A percentile compares a stretch with the other conserved stretches of the same genome.
These are phyloP conservation scores for Acanthamoeba castellanii DNA, from an alignment of 208 protist genomes.

Conservation along the genomic window DNA sequence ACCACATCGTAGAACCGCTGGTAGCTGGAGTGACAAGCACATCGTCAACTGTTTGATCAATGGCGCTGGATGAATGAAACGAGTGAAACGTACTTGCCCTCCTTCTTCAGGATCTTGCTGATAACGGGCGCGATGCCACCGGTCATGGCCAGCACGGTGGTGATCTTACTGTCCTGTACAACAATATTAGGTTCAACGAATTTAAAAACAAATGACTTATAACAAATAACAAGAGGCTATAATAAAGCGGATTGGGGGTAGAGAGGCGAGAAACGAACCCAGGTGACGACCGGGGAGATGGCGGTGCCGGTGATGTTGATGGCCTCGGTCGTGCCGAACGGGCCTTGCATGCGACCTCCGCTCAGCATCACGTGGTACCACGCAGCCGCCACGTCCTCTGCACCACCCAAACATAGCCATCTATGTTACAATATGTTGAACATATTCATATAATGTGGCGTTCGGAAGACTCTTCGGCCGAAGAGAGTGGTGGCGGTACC, in stretches of 20 bases:
- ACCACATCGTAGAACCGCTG: conserved; percentile 74
- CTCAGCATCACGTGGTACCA: conserved; percentile 83
- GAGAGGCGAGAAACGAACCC: conserved; percentile 64
- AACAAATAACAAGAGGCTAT: too few relatives aligned
- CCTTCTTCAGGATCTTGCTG: neutral
- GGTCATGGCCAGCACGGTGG: conserved; percentile 73
- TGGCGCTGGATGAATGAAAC: neutral
- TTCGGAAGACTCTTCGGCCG: too few relatives aligned
- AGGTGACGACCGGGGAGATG: conserved; percentile 83
- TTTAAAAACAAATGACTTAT: too few relatives aligned
- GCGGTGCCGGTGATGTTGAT: conserved; percentile 72
- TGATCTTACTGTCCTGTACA: conserved; percentile 77
- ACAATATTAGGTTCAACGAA: too few relatives aligned
- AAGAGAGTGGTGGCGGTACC: neutral
- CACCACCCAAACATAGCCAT: neutral
- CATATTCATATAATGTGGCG: too few relatives aligned
- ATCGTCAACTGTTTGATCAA: too few relatives aligned
- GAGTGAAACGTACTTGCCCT: conserved; percentile 54
- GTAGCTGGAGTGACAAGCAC: neutral
- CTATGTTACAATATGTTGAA: too few relatives aligned
- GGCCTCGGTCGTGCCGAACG: conserved; percentile 79
- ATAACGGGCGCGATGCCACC: conserved; percentile 73
- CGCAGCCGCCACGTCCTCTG: conserved; percentile 56
- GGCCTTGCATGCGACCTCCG: conserved; percentile 80
- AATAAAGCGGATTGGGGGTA: neutral